These are phyloP conservation scores for Dittrichia graveolens DNA, from an alignment of 129 eudicot species.

Conservation along the genomic window DNA sequence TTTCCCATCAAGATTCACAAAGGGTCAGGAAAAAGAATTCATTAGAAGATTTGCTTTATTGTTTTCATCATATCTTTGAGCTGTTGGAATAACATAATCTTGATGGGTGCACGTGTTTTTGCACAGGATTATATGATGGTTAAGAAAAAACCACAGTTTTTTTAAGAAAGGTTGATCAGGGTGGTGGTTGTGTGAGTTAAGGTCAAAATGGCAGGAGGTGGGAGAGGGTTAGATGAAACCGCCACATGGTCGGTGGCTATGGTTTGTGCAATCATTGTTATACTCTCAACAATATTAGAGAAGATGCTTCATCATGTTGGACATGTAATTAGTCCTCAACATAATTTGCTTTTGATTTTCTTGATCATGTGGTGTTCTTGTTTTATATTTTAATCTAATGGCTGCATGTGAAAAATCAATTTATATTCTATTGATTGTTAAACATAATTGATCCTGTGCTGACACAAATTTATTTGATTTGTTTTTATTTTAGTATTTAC, in stretches of 20 bases:
- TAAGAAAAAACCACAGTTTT: slow-evolving; percentile 20
- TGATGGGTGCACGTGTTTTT: slow-evolving; percentile 18
- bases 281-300: slow-evolving; percentile 63
- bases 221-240: slow-evolving; percentile 68
- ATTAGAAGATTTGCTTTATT: slow-evolving; percentile 1
- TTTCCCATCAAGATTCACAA: slow-evolving; percentile 8
- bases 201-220: slow-evolving; percentile 45
- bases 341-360: neutral
- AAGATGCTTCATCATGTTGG: slow-evolving; percentile 62
- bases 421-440: slow-evolving; percentile 8
- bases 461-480: slow-evolving; percentile 10
- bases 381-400: neutral
- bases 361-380: neutral
- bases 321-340: slow-evolving; percentile 43
- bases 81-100: slow-evolving; percentile 19
- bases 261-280: slow-evolving; percentile 64
- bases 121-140: slow-evolving; percentile 25
- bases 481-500: slow-evolving; percentile 46
- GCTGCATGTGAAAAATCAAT: neutral
- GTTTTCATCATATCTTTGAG: slow-evolving; percentile 15
- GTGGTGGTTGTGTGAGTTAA: slow-evolving; percentile 25
- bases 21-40: neutral
- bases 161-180: slow-evolving; percentile 16
- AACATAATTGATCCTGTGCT: neutral
- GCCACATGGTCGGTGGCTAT: slow-evolving; percentile 87